These are phyloP conservation scores for Citrus cavaleriei DNA, from an alignment of 345 rosid species.

Conservation along the genomic window DNA sequence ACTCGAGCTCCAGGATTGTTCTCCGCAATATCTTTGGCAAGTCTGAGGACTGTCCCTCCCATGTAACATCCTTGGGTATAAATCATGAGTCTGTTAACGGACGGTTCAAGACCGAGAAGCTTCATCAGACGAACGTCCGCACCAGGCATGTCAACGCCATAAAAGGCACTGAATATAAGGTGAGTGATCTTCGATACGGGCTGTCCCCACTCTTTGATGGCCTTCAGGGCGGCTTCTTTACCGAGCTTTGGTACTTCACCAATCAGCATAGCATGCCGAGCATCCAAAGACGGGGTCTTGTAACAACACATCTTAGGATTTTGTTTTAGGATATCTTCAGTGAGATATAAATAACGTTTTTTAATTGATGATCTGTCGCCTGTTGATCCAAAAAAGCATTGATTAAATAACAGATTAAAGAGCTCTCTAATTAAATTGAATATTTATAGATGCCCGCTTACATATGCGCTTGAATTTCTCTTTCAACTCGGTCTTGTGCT, in stretches of 20 bases:
- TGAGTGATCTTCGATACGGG: constrained; percentile 40
- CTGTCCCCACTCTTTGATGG: constrained; percentile 13
- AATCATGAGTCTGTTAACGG: constrained; percentile 35
- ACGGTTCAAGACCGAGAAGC: constrained; percentile 30
- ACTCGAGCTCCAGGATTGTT: not conserved
- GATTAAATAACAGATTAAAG: not conserved
- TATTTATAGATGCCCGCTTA: constrained; percentile 3
- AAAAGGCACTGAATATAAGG: constrained; percentile 28
- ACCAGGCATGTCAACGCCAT: constrained; percentile 36
- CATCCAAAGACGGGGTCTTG: constrained; percentile 30
- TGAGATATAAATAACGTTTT: constrained; percentile 3
- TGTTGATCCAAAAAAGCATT: not conserved
- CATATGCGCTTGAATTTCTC: constrained; percentile 40
- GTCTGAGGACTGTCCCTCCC: not conserved
- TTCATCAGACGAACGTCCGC: constrained; percentile 40
- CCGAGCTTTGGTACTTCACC: constrained; percentile 29
- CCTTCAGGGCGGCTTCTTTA: constrained; percentile 33
- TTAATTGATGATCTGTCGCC: constrained; percentile 32
- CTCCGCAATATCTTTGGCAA: not conserved
- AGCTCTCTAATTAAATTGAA: no score
- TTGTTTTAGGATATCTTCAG: constrained; percentile 14
- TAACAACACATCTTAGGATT: constrained; percentile 7
- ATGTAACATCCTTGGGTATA: constrained; percentile 29
- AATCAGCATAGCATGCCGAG: constrained; percentile 23
- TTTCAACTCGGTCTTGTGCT: constrained; percentile 28